Evolutionary conservation across 169 alveolate species (phyloP).

Genomic region (Cyclospora cayetanensis): DNA sequence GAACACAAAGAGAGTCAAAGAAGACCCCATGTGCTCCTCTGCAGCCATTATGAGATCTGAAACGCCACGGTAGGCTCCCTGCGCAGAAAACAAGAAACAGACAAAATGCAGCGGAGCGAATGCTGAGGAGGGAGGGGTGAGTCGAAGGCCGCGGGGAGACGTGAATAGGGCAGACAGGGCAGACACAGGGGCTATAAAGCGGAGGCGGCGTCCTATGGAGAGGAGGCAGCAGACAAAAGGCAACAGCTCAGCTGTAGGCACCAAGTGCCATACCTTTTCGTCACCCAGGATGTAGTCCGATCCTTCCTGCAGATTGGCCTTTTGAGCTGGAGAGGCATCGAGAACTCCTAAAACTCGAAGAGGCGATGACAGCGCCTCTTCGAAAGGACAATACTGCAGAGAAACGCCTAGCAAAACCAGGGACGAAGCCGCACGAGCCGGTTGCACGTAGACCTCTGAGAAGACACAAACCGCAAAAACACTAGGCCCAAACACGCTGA

Average conservation of each 20-base stretch:
- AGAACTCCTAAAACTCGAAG: background rate
- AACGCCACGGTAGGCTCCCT: conserved; percentile 10
- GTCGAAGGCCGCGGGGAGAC: too few relatives aligned
- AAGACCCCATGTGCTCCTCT: background rate
- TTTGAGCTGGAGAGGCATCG: background rate
- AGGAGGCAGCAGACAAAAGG: background rate
- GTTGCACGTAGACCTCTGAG: background rate
- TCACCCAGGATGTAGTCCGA: background rate
- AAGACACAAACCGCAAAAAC: background rate
- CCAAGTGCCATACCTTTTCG: background rate
- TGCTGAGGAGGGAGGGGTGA: too few relatives aligned
- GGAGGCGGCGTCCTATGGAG: background rate
- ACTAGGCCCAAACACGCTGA: background rate
- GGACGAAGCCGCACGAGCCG: background rate
- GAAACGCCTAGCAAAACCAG: background rate
- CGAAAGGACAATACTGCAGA: background rate
- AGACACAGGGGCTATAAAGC: background rate
- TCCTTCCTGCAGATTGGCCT: background rate
- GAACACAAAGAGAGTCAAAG: background rate
- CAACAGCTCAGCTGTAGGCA: background rate
- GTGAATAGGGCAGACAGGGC: background rate
- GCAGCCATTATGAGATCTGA: background rate
- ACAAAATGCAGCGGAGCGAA: background rate
- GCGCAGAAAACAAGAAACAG: background rate
- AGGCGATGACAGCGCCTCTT: background rate